phyloP scores from a whole-genome alignment of 768 basidiomycete genomes.

The Leucogyrophana mollusca region DNA sequence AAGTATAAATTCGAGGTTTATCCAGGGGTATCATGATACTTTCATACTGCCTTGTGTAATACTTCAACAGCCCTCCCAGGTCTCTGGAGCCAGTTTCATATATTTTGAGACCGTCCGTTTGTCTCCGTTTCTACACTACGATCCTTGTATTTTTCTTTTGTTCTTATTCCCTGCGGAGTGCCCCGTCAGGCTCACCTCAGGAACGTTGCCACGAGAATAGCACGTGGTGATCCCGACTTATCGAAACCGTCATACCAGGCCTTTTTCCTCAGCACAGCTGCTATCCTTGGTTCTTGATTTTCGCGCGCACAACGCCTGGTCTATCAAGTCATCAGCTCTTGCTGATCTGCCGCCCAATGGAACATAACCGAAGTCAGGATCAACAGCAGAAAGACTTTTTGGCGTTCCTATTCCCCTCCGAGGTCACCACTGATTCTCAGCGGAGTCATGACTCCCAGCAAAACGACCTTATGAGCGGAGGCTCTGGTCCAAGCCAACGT shows the following conservation, averaged over 20 bases:
- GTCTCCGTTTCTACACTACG: no score
- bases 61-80: no score
- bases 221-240: no score
- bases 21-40: no score
- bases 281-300: background rate
- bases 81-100: no score
- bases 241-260: no score
- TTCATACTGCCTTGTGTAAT: no score
- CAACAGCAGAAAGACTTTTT: constrained; percentile 36
- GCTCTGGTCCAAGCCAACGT: constrained; percentile 12
- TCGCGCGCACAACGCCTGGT: background rate
- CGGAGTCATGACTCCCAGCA: constrained; percentile 23
- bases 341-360: constrained; percentile 12
- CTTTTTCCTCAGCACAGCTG: no score
- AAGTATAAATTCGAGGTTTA: no score
- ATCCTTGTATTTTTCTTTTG: background rate
- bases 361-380: constrained; percentile 23
- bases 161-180: background rate
- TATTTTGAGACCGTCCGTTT: no score
- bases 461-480: constrained; percentile 8
- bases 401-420: constrained; percentile 30
- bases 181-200: no score
- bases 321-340: background rate
- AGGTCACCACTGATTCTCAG: constrained; percentile 23
- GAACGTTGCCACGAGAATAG: no score